Evolutionary conservation across 306 rosid genomes (phyloP).

Genomic region (Mimosa pudica): DNA sequence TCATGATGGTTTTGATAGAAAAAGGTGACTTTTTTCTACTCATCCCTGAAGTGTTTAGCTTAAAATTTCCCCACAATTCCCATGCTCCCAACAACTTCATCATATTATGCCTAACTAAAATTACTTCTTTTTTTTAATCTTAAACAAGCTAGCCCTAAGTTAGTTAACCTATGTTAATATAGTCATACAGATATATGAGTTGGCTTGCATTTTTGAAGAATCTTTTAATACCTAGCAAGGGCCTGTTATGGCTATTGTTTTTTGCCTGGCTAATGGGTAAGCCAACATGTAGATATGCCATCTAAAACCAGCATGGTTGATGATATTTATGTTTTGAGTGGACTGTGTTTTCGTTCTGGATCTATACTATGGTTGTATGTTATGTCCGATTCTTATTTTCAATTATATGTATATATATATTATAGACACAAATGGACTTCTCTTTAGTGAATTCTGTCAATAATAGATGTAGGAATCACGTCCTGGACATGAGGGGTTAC

Average conservation of each 20-base stretch:
- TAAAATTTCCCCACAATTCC: too few species aligned
- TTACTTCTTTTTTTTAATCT: too few species aligned
- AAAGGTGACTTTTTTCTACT: too few species aligned
- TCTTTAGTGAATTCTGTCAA: neutral
- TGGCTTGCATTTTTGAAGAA: neutral
- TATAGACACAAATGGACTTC: neutral
- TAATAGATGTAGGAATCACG: neutral
- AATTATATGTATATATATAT: too few species aligned
- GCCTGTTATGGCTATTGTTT: neutral
- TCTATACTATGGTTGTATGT: neutral
- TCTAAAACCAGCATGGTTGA: neutral
- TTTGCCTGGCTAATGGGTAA: neutral
- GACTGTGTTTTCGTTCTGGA: neutral
- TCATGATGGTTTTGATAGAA: neutral
- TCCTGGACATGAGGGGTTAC: neutral
- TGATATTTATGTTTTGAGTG: neutral
- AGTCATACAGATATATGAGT: neutral
- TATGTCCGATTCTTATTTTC: too few species aligned
- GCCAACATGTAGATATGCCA: neutral
- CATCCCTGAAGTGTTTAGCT: too few species aligned
- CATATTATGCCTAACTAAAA: too few species aligned
- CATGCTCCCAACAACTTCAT: too few species aligned
- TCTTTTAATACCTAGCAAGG: neutral
- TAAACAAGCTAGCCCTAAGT: too few species aligned
- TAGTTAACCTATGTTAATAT: too few species aligned